phyloP scores from a whole-genome alignment of 177 flowering plant species.

The Tripterygium wilfordii region DNA sequence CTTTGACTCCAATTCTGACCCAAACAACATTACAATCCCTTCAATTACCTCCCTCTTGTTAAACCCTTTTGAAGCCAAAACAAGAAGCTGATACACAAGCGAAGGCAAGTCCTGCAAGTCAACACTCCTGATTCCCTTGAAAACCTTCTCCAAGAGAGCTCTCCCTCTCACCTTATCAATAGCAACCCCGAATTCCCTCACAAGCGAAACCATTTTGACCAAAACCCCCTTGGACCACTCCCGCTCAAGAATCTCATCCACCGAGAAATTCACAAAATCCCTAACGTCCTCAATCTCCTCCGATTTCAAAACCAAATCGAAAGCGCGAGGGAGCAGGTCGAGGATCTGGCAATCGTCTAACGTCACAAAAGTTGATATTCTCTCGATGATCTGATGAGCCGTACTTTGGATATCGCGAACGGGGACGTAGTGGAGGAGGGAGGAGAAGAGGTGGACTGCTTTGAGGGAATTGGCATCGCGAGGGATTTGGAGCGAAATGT shows the following conservation, averaged over 20 bases:
- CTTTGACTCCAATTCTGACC: slow-evolving; percentile 23
- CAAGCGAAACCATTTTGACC: slow-evolving; percentile 51
- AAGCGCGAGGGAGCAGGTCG: slow-evolving; percentile 49
- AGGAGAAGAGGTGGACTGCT: slow-evolving; percentile 37
- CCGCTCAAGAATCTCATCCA: slow-evolving; percentile 33
- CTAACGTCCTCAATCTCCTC: slow-evolving; percentile 23
- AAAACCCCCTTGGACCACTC: slow-evolving; percentile 66
- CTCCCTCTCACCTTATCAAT: slow-evolving; percentile 37
- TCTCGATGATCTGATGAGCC: slow-evolving; percentile 30
- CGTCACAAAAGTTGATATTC: slow-evolving; percentile 20
- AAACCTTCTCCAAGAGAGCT: slow-evolving; percentile 62
- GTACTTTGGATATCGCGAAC: slow-evolving; percentile 13
- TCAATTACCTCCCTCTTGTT: slow-evolving; percentile 63
- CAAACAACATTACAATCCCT: slow-evolving; percentile 67
- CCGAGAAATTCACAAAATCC: slow-evolving; percentile 33
- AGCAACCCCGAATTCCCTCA: slow-evolving; percentile 48
- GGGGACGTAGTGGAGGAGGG: slow-evolving; percentile 30
- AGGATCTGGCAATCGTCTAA: slow-evolving; percentile 59
- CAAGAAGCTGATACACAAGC: slow-evolving; percentile 61
- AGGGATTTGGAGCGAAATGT: slow-evolving; percentile 40
- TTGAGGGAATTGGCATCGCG: slow-evolving; percentile 43
- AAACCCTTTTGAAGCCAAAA: slow-evolving; percentile 79
- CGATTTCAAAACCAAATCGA: slow-evolving; percentile 29
- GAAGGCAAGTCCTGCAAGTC: slow-evolving; percentile 84
- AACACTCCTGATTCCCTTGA: slow-evolving; percentile 45